Base-by-base conservation (phyloP, 768 basidiomycete genomes). In the Boletus sp. region DNA sequence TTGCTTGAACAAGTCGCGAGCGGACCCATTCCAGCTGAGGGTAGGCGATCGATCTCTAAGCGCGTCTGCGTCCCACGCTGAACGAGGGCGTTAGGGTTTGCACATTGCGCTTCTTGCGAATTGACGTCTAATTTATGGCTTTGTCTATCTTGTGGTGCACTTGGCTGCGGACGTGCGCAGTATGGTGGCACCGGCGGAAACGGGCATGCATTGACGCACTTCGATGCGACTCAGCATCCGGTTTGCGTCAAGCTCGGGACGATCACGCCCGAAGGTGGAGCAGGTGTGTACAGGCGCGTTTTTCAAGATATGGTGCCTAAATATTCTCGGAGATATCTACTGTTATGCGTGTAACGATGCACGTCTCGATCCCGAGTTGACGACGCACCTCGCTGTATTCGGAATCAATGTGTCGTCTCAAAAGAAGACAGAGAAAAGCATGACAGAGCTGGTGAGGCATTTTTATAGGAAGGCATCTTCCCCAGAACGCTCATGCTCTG, bases 51-150 rank as follows among this genome's bases (percentile, higher is more conserved):
- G 9, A 14, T 44, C 30, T 35, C 34, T 6, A 23, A 34, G 21
- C 13, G 47, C 29, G 44, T n/a, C 15, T 14, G 32, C n/a, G 34
- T 17, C 4, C 15, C 7, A 15, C 1, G 14, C 33, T 43, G 5
- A 54, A 19, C 5, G 15, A 35, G 23, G 34, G 14, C 19, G 23
- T 61, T 61, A 89, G 90, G 91, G 9, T 81, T 91, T 4, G 87
- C 93, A 0, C 85, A 89, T 49, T 98, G 96, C 70, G 72, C 79
- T 3, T 74, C 82, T 25, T 99, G 97, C 72, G 87, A 90, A 23
- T 79, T 98, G 29, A 92, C 85, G 41, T 84, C 88, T 52, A 99
- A 98, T 65, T 76, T 98, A 3, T 99, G 97, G 97, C 80, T 99
- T 0, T 99, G 97, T 61, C 74, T 99, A 27, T 85, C 87, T 0